Evolutionary conservation across 176 grass and related monocot genomes (phyloP).

Genomic region (Triticum dicoccoides): DNA sequence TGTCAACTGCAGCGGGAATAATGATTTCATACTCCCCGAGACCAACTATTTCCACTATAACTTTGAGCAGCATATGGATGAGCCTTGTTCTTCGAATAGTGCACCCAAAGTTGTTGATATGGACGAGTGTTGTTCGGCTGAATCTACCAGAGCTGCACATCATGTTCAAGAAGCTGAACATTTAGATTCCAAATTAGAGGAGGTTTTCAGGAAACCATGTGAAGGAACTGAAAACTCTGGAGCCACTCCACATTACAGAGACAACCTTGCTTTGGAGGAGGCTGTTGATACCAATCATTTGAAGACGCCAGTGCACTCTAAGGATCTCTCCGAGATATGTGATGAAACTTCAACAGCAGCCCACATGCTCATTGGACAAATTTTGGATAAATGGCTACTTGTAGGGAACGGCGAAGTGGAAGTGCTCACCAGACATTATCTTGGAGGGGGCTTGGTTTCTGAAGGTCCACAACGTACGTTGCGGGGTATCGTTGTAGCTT

Average conservation of each 20-base stretch:
- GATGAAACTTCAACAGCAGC: conserved; percentile 56
- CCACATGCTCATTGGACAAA: conserved; percentile 45
- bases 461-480: conserved; percentile 28
- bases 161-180: not conserved
- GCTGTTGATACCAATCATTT: not conserved
- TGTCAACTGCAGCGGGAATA: not conserved
- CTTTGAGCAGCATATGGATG: not conserved
- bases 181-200: not conserved
- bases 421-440: conserved; percentile 31
- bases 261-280: not conserved
- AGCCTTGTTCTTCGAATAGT: conserved; percentile 8
- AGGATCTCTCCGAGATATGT: conserved; percentile 33
- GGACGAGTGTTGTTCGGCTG: not conserved
- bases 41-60: conserved; percentile 3
- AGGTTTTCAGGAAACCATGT: not conserved
- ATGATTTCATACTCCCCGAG: conserved; percentile 24
- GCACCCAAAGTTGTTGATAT: not conserved
- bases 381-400: conserved; percentile 51
- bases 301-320: conserved; percentile 9
- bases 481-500: not conserved
- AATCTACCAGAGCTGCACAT: not conserved
- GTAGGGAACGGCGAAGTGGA: conserved; percentile 30
- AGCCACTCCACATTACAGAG: not conserved
- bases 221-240: not conserved
- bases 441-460: conserved; percentile 28